phyloP scores from a whole-genome alignment of 2,329 filamentous ascomycete species.

The Colletotrichum incanum region DNA sequence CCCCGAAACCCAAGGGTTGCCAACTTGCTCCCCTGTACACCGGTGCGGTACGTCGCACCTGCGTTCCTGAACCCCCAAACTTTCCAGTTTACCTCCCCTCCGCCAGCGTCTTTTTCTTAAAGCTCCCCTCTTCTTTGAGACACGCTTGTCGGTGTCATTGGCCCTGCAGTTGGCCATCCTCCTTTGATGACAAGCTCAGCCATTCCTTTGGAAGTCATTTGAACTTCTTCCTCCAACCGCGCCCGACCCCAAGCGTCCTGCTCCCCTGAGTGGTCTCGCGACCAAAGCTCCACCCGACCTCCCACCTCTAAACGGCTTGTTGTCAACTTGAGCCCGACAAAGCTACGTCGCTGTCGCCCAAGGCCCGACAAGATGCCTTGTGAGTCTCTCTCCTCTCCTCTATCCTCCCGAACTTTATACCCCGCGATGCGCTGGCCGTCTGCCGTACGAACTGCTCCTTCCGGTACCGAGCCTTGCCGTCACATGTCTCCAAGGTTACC shows the following conservation, averaged over 20 bases:
- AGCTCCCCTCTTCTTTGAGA: conserved; percentile 43
- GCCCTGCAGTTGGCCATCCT: conserved; percentile 40
- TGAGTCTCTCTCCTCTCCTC: conserved; percentile 41
- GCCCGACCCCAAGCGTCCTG: conserved; percentile 30
- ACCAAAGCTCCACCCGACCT: conserved; percentile 40
- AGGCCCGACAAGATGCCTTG: conserved; percentile 46
- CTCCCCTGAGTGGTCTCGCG: conserved; percentile 44
- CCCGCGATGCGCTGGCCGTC: conserved; percentile 32
- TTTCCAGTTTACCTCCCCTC: conserved; percentile 42
- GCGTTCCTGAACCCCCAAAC: conserved; percentile 44
- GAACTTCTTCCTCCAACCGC: conserved; percentile 36
- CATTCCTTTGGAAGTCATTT: conserved; percentile 43
- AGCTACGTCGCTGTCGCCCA: conserved; percentile 41
- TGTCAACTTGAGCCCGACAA: conserved; percentile 40
- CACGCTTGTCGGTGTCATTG: conserved; percentile 43
- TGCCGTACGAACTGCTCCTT: conserved; percentile 9
- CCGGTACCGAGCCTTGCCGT: conserved; percentile 29
- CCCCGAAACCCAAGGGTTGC: conserved; percentile 43
- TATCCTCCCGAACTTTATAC: neutral
- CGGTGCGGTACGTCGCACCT: conserved; percentile 42
- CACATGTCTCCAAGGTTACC: conserved; percentile 39
- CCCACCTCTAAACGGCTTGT: conserved; percentile 33
- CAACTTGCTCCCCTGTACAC: conserved; percentile 43
- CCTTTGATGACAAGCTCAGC: conserved; percentile 45
- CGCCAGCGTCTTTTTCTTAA: conserved; percentile 35